A percentile compares a stretch with the other conserved stretches of the same genome.
Evolutionary conservation across 305 asterid species (phyloP).

Genomic region (Striga hermonthica): DNA sequence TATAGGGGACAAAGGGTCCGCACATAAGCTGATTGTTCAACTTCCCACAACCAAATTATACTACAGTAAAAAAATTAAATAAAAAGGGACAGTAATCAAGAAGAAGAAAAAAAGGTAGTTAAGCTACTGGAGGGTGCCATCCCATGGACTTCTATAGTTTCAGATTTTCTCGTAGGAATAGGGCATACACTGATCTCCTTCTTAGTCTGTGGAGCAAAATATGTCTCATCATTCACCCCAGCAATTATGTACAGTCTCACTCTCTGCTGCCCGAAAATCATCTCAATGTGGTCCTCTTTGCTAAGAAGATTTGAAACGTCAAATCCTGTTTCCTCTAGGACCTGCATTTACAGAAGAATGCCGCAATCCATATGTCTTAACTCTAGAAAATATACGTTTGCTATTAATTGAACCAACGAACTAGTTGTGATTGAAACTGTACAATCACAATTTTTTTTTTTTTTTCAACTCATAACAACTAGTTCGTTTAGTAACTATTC

Average conservation of each 20-base stretch:
- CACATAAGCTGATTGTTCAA: too few relatives aligned
- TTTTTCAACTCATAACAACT: too few relatives aligned
- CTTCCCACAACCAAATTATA: too few relatives aligned
- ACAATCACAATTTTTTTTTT: too few relatives aligned
- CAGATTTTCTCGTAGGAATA: conserved; percentile 7
- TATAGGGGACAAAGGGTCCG: too few relatives aligned
- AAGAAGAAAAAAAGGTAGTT: too few relatives aligned
- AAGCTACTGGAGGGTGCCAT: not conserved
- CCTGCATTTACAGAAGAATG: conserved; percentile 49
- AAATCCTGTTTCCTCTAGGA: conserved; percentile 87
- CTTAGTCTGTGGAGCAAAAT: conserved; percentile 83
- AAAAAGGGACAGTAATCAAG: too few relatives aligned
- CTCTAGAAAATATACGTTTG: not conserved
- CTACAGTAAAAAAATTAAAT: too few relatives aligned
- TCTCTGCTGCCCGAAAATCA: conserved; percentile 90
- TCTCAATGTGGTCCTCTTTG: conserved; percentile 72
- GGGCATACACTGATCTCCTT: conserved; percentile 89
- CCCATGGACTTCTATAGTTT: conserved; percentile 3
- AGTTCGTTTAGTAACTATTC: too few relatives aligned
- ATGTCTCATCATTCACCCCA: conserved; percentile 79
- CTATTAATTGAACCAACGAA: too few relatives aligned
- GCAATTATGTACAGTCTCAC: conserved; percentile 81
- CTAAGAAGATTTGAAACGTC: conserved; percentile 73
- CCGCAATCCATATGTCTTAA: conserved; percentile 23
- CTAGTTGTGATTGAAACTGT: too few relatives aligned